phyloP scores from a whole-genome alignment of 202 grass and related monocot species.

The Alloteropsis angusta region DNA sequence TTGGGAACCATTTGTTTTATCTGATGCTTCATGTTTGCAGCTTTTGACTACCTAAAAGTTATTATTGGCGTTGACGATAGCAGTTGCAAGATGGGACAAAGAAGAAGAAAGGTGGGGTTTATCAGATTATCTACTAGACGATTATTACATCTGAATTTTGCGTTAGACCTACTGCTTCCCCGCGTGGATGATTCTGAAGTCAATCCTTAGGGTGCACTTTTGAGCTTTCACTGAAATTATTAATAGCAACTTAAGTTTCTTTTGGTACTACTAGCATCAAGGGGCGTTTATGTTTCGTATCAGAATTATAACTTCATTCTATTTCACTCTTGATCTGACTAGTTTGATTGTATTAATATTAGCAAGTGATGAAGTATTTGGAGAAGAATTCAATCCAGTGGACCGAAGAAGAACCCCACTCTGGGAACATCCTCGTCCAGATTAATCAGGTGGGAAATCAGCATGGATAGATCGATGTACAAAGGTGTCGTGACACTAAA shows the following conservation, averaged over 20 bases:
- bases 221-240: neutral
- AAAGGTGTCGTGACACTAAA: neutral
- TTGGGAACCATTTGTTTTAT: constrained; percentile 21
- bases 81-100: constrained; percentile 62
- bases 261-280: too few relatives aligned
- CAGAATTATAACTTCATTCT: neutral
- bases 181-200: constrained; percentile 10
- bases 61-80: constrained; percentile 46
- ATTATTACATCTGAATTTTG: neutral
- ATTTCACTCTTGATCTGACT: neutral
- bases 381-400: constrained; percentile 58
- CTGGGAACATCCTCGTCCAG: constrained; percentile 39
- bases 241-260: too few relatives aligned
- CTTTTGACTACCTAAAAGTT: constrained; percentile 54
- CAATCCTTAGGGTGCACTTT: neutral
- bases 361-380: constrained; percentile 56
- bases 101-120: constrained; percentile 51
- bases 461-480: neutral
- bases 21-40: constrained; percentile 26
- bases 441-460: constrained; percentile 49
- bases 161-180: neutral
- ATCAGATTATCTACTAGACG: neutral
- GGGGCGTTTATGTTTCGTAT: neutral
- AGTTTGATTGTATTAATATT: neutral
- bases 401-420: constrained; percentile 41